These are phyloP conservation scores for Schwanniomyces pseudopolymorphus DNA, from an alignment of 805 yeast genomes.

Conservation along the genomic window DNA sequence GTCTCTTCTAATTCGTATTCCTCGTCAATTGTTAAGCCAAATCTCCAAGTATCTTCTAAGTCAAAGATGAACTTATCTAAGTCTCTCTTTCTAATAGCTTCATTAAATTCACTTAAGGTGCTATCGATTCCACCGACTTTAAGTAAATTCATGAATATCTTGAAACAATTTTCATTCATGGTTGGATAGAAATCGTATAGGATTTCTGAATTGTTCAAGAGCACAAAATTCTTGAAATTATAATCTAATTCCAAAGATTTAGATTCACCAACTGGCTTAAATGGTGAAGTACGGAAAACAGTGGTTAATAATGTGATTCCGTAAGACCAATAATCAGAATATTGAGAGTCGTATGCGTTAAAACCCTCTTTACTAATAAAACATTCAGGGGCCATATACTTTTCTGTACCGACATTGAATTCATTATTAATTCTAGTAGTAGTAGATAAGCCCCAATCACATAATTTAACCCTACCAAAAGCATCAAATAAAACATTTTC, in stretches of 20 bases:
- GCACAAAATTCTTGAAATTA: constrained; percentile 44
- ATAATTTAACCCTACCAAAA: constrained; percentile 55
- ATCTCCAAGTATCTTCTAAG: constrained; percentile 27
- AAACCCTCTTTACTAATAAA: constrained; percentile 16
- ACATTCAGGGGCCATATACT: constrained; percentile 58
- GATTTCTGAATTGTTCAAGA: constrained; percentile 35
- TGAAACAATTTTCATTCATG: constrained; percentile 43
- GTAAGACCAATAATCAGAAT: constrained; percentile 56
- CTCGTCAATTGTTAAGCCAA: constrained; percentile 49
- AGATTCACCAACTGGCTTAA: constrained; percentile 31
- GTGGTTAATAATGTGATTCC: constrained; percentile 52
- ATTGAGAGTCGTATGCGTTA: constrained; percentile 39
- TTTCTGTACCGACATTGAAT: constrained; percentile 55
- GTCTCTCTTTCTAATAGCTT: constrained; percentile 30
- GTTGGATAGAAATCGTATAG: constrained; percentile 51
- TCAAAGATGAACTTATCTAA: constrained; percentile 32
- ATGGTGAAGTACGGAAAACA: constrained; percentile 54
- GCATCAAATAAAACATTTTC: constrained; percentile 61
- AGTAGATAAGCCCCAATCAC: constrained; percentile 76
- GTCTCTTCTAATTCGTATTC: constrained; percentile 28
- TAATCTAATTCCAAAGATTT: constrained; percentile 30
- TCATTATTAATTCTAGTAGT: constrained; percentile 23
- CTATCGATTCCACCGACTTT: constrained; percentile 36
- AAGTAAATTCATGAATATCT: constrained; percentile 42
- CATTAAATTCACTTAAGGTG: constrained; percentile 18